Evolutionary conservation across 306 rosid genomes (phyloP), one percentile per base, ranked within the genome.

Genomic region (Dicorynia guianensis): DNA sequence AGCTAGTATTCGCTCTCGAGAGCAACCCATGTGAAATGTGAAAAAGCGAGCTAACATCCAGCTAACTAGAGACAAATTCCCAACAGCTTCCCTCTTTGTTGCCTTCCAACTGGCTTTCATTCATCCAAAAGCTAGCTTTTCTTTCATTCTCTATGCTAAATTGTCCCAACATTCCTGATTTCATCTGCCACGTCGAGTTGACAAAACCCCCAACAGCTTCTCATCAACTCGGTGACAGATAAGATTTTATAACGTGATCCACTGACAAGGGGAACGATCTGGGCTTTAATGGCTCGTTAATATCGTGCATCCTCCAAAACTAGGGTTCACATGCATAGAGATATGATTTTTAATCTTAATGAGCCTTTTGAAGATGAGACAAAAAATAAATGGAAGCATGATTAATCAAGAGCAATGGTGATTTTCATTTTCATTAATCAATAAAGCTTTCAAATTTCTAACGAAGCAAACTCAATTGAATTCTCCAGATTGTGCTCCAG

Each of bases 21-120:
- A 15, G 50, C 42, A 44, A n/a, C 52, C 59, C 81, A 72, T 77
- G 56, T 69, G 81, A 79, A 20, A 18, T 60, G 30, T 63, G 39
- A 34, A 79, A 78, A 82, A 25, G 79, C 6, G 3, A 3, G 76
- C 46, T 60, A 53, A 69, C 46, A 49, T 67, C 75, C 35, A 80
- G 44, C 69, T 40, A 19, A 52, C 46, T 54, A 55, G 15, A 55
- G 69, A 69, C 79, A 71, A 65, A 14, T 11, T 67, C 14, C 30
- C 30, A 58, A 35, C 18, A 4, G 48, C 75, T 43, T 65, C 11
- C 65, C 60, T 33, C 64, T 18, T 62, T 73, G 71, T 69, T 79
- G 79, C 82, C 81, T 75, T 76, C 84, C 82, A 79, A 76, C 79
- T 83, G 79, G 49, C 67, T 36, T 58, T 69, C 72, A 78, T 52